Percentiles rank a stretch among this genome's conserved stretches.
Conservation (phyloP, 2,329 filamentous ascomycete genomes). For the Epichloe glyceriae region DNA sequence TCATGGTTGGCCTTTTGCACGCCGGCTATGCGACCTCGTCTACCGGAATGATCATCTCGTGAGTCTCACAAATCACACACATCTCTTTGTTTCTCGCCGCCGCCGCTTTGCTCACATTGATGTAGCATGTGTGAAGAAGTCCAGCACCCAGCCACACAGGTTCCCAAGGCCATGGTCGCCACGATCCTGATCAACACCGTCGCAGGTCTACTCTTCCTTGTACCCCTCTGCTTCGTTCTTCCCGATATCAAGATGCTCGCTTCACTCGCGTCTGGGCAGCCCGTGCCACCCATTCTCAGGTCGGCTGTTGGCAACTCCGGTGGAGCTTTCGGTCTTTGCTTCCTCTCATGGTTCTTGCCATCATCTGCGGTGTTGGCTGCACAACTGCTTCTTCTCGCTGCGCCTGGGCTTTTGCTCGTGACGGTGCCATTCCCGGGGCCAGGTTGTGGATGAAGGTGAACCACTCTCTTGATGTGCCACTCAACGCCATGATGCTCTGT, state of each 20-base stretch:
- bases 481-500: slow-evolving; percentile 62
- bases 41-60: slow-evolving; percentile 71
- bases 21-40: slow-evolving; percentile 63
- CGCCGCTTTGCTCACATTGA: neutral
- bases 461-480: slow-evolving; percentile 46
- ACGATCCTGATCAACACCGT: slow-evolving; percentile 55
- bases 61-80: slow-evolving; percentile 20
- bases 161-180: slow-evolving; percentile 59
- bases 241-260: slow-evolving; percentile 46
- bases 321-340: slow-evolving; percentile 50
- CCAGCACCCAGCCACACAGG: slow-evolving; percentile 49
- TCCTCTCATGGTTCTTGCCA: slow-evolving; percentile 50
- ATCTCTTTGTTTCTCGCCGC: neutral
- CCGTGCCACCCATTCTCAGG: slow-evolving; percentile 51
- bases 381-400: slow-evolving; percentile 55
- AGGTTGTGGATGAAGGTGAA: slow-evolving; percentile 49
- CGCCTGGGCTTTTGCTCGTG: slow-evolving; percentile 57
- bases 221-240: slow-evolving; percentile 57
- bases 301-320: slow-evolving; percentile 46
- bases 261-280: slow-evolving; percentile 42
- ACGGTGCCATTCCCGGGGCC: slow-evolving; percentile 55
- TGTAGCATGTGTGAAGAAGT: slow-evolving; percentile 63
- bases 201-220: slow-evolving; percentile 53
- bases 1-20: slow-evolving; percentile 58
- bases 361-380: slow-evolving; percentile 57